Base-by-base conservation (phyloP, 1,284 basidiomycete species). In the Mycena citricolor region DNA sequence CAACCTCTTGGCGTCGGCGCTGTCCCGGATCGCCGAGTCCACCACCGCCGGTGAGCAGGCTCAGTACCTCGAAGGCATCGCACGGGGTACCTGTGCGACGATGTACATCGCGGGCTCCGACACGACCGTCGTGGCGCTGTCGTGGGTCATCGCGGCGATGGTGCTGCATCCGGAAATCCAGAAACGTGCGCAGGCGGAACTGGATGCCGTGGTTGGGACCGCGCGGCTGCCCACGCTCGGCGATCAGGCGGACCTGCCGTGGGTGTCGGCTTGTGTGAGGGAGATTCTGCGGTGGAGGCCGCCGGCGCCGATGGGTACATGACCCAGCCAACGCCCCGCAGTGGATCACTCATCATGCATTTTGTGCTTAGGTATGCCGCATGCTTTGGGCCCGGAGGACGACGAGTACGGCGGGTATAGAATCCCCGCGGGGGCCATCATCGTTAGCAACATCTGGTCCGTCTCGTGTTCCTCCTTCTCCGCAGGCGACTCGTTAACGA, bases 401-500 rank as follows among this genome's bases (percentile, higher is more conserved):
- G 59, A 61, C 28, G 41, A 55, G 4, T 61, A 73, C 14, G 44
- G 62, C 12, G 70, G 67, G 2, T 69, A 65, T 47, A 61, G 56
- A 20, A 65, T 71, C 6, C 69, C 70, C 13, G 68, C 70, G 40
- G 65, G 67, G 13, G 53, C 64, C 0, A 42, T 66, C 17, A 45
- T 71, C 4, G 44, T 73, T 2, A 20, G 62, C 14, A 70, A 71
- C 42, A 1, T 68, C 17, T 67, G 64, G 69, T 70, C 38, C 7
- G 63, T 39, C 16, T 8, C 11, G 25, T 36, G 12, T 11, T 21
- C n/a, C 25, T 12, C 10, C 34, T 36, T 36, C n/a, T n/a, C n/a
- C n/a, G 23, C 24, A 30, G 12, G 4, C n/a, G n/a, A n/a, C n/a
- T n/a, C n/a, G n/a, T n/a, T n/a, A n/a, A n/a, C n/a, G n/a, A n/a